These are phyloP conservation scores for Candida koratica DNA, from an alignment of 805 yeast genomes.

Conservation along the genomic window DNA sequence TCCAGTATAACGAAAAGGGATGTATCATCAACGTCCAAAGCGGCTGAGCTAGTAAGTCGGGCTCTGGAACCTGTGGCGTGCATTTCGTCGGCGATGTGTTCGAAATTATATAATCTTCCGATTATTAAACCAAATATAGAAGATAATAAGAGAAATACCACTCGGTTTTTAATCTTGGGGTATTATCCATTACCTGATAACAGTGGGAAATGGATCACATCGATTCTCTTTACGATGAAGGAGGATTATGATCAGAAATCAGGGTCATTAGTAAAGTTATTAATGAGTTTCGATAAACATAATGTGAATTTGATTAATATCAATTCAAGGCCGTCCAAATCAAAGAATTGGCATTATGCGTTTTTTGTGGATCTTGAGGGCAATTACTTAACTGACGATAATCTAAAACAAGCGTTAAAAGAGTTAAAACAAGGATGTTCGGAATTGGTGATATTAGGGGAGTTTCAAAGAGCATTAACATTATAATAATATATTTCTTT, in stretches of 20 bases:
- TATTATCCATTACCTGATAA: conserved; percentile 6
- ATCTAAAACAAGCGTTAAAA: conserved; percentile 31
- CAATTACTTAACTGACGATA: conserved; percentile 22
- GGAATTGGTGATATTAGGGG: conserved; percentile 57
- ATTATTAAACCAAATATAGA: conserved; percentile 58
- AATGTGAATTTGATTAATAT: conserved; percentile 66
- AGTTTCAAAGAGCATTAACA: conserved; percentile 39
- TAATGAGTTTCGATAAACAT: conserved; percentile 52
- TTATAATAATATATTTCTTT: conserved; percentile 1
- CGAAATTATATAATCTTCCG: conserved; percentile 54
- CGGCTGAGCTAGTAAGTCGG: conserved; percentile 60
- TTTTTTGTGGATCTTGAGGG: conserved; percentile 74
- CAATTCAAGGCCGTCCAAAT: conserved; percentile 70
- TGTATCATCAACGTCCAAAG: conserved; percentile 76
- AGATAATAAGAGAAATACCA: conserved; percentile 72
- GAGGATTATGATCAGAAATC: conserved; percentile 55
- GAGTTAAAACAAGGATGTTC: conserved; percentile 44
- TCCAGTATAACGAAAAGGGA: conserved; percentile 46
- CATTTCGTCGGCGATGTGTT: conserved; percentile 68
- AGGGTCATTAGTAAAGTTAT: conserved; percentile 69
- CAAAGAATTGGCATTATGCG: conserved; percentile 72
- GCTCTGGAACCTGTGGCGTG: conserved; percentile 52
- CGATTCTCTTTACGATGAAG: conserved; percentile 62
- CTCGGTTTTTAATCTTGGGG: conserved; percentile 75
- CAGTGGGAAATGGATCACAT: conserved; percentile 33